Base-by-base conservation (phyloP, 257 asterid species). In the Ballota nigra region DNA sequence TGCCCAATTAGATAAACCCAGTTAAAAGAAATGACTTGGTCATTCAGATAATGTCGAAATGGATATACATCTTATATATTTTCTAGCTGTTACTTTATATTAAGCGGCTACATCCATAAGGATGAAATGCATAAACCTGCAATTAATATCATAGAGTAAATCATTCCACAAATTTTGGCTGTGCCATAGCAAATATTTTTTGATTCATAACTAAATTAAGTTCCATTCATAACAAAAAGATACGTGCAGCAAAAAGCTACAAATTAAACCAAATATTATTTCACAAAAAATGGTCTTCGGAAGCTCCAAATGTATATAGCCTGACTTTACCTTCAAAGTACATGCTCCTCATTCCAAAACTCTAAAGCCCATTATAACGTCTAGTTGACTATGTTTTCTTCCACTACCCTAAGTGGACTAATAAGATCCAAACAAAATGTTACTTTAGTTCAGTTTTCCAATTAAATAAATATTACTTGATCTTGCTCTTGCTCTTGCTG, bases 231-330 rank as follows among this genome's bases (percentile, higher is more conserved):
- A 61, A 22, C 63, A 18, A 55, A 41, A 22, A 45, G 15, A 34
- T 49, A 55, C 1, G 15, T 13, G 36, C 55, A 18, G 64, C 28
- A 45, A 45, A 62, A 62, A 41, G 57, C 69, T 52, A 61, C 49
- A 22, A 62, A 34, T 36, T 20, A 45, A 60, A 72, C 60, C 24
- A 47, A 57, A 63, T 10, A 7, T 8, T 16, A 13, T 16, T 61
- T 28, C 52, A 23, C 58, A 38, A 71, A 56, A 26, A 49, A 45
- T 57, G 70, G 62, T 52, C 34, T 63, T 65, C 65, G 29, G 70
- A 68, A 26, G 70, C 63, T 65, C 63, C 75, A 47, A 26, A 24
- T 24, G 56, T 36, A 26, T 31, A 23, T n/a, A 36, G 0, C 29
- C 36, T 31, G 63, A 18, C 53, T 66, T 15, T 65, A 18, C 26